These are phyloP conservation scores for Plantago coronopus DNA, from an alignment of 305 asterid species.

Conservation along the genomic window DNA sequence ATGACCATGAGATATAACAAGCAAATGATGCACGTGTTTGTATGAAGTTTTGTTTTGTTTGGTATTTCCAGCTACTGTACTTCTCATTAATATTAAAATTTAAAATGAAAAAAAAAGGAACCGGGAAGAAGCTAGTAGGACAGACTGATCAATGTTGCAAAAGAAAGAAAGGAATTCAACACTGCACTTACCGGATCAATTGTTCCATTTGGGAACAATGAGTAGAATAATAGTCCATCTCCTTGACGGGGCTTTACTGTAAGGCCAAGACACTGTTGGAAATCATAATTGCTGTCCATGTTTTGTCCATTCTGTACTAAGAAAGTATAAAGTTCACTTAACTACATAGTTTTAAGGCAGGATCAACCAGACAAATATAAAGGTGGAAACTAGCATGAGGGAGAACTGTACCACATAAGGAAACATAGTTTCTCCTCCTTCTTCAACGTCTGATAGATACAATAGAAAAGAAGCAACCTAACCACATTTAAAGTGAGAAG, in stretches of 20 bases:
- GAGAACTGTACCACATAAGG: slow-evolving; percentile 65
- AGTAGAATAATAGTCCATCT: slow-evolving; percentile 92
- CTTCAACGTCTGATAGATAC: slow-evolving; percentile 88
- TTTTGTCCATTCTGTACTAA: slow-evolving; percentile 63
- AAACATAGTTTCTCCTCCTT: slow-evolving; percentile 98
- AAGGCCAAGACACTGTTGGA: slow-evolving; percentile 60
- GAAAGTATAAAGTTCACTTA: slow-evolving; percentile 23
- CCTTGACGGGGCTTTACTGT: slow-evolving; percentile 87
- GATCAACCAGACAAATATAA: slow-evolving; percentile 6
- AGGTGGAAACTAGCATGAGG: slow-evolving; percentile 12
- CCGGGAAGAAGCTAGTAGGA: slow-evolving; percentile 8
- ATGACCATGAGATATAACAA: no score
- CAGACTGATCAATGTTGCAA: slow-evolving; percentile 5
- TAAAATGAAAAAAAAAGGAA: background rate
- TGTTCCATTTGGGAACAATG: slow-evolving; percentile 81
- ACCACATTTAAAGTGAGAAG: slow-evolving; percentile 15
- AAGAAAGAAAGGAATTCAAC: slow-evolving; percentile 9
- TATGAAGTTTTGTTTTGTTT: background rate
- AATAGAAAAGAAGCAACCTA: slow-evolving; percentile 90
- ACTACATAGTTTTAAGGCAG: background rate
- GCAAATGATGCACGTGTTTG: no score
- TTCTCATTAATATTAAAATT: no score
- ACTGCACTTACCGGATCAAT: slow-evolving; percentile 70
- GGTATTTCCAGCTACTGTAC: slow-evolving; percentile 20
- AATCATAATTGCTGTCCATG: slow-evolving; percentile 65